These are phyloP conservation scores for Alternaria sp. DNA, from an alignment of 2,329 filamentous ascomycete species.

Conservation along the genomic window DNA sequence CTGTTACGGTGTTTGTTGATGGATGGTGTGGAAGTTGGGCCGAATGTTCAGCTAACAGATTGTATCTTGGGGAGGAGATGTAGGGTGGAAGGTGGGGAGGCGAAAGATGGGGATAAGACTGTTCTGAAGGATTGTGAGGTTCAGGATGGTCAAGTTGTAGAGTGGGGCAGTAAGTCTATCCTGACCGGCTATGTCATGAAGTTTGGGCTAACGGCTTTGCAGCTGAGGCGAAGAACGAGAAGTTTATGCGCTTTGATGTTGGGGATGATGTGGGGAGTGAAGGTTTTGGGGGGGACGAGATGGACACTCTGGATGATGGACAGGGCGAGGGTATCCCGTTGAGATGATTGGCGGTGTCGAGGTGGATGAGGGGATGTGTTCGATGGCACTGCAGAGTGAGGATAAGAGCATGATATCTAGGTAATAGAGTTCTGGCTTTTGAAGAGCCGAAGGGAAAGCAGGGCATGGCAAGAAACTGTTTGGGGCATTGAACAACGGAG, in stretches of 20 bases:
- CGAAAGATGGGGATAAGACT: conserved; percentile 53
- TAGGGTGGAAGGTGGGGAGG: conserved; percentile 80
- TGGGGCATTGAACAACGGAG: too few relatives aligned
- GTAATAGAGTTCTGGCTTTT: too few relatives aligned
- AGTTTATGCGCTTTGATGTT: conserved; percentile 64
- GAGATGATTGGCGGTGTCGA: not conserved
- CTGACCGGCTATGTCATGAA: not conserved
- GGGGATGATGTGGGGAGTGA: conserved; percentile 50
- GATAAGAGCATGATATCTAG: too few relatives aligned
- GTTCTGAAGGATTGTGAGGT: conserved; percentile 89
- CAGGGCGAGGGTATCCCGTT: conserved; percentile 20
- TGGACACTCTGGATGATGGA: conserved; percentile 14
- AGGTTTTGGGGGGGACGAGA: conserved; percentile 35
- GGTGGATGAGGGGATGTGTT: too few relatives aligned
- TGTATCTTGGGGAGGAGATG: conserved; percentile 85
- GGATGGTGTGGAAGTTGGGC: conserved; percentile 87
- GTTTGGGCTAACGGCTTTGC: conserved; percentile 11
- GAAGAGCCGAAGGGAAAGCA: too few relatives aligned
- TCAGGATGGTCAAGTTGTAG: conserved; percentile 82
- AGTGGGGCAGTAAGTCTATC: conserved; percentile 69
- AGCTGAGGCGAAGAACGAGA: conserved; percentile 67
- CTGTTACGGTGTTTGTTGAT: conserved; percentile 89
- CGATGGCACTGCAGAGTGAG: too few relatives aligned
- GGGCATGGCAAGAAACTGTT: too few relatives aligned
- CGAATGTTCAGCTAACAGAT: conserved; percentile 82